phyloP scores from a whole-genome alignment of 805 yeast species.

The Pichia ethanolica region DNA sequence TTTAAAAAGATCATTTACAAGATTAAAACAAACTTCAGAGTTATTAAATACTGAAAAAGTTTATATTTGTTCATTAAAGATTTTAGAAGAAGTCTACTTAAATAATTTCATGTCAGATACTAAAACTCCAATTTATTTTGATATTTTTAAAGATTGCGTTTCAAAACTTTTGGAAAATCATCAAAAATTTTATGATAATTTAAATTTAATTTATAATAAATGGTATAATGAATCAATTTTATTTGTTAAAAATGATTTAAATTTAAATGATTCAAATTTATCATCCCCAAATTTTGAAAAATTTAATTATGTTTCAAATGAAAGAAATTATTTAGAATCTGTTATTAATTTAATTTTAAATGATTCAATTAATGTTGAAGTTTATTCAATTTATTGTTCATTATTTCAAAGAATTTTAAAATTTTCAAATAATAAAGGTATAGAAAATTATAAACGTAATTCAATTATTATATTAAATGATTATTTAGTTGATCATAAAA shows the following conservation, averaged over 20 bases:
- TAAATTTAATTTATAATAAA: conserved; percentile 19
- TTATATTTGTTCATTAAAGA: conserved; percentile 38
- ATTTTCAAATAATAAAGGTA: conserved; percentile 17
- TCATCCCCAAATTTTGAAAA: conserved; percentile 21
- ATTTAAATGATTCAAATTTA: conserved; percentile 7
- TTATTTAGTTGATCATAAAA: conserved; percentile 22
- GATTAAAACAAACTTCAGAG: conserved; percentile 34
- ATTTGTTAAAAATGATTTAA: neutral
- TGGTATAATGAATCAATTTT: conserved; percentile 15
- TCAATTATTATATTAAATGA: conserved; percentile 18
- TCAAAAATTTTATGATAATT: conserved; percentile 20
- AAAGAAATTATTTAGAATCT: conserved; percentile 14
- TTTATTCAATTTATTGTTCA: conserved; percentile 23
- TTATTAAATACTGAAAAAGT: conserved; percentile 40
- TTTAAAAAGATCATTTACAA: conserved; percentile 17
- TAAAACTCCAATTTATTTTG: conserved; percentile 31
- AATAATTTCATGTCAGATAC: conserved; percentile 30
- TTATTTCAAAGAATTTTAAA: conserved; percentile 17
- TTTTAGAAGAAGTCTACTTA: conserved; percentile 37
- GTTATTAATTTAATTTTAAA: conserved; percentile 15
- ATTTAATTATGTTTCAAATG: conserved; percentile 17
- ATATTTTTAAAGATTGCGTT: conserved; percentile 23
- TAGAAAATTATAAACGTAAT: conserved; percentile 20
- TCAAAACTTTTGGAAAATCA: conserved; percentile 29
- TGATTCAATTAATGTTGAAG: conserved; percentile 17